Conservation (phyloP, 768 basidiomycete species). For the Leccinum uliginosum region DNA sequence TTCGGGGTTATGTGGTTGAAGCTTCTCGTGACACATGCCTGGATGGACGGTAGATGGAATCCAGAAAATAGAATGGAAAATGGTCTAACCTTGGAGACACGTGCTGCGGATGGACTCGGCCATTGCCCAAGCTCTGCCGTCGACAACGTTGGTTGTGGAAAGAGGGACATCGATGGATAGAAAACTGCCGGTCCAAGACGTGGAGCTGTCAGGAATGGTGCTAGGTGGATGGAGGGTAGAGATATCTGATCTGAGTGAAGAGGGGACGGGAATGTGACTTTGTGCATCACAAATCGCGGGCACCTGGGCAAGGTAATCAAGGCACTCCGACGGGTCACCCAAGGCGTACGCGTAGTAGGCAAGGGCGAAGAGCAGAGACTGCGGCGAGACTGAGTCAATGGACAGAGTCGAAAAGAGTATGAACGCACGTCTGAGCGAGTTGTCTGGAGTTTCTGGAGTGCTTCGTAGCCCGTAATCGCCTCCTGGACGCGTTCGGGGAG, state of each 20-base stretch:
- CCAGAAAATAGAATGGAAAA: not conserved
- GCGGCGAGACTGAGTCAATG: constrained; percentile 8
- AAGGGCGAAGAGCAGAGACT: constrained; percentile 66
- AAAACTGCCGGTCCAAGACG: constrained; percentile 50
- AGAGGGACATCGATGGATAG: constrained; percentile 38
- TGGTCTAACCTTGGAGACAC: constrained; percentile 66
- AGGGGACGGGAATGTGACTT: constrained; percentile 45
- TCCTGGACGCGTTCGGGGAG: constrained; percentile 55
- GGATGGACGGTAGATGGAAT: not conserved
- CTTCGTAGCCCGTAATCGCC: constrained; percentile 49
- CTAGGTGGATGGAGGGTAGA: constrained; percentile 36
- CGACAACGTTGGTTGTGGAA: constrained; percentile 51
- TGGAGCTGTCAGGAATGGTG: constrained; percentile 35
- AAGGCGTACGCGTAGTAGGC: constrained; percentile 83
- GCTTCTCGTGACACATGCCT: constrained; percentile 77
- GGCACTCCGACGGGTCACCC: constrained; percentile 58
- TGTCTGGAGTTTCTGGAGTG: constrained; percentile 45
- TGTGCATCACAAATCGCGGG: constrained; percentile 52
- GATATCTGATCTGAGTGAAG: constrained; percentile 39
- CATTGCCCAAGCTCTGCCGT: constrained; percentile 70
- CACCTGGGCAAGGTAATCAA: constrained; percentile 53
- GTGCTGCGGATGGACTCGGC: constrained; percentile 70
- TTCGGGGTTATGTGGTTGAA: constrained; percentile 44
- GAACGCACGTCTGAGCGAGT: constrained; percentile 56
- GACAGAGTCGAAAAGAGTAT: not conserved